phyloP scores from a whole-genome alignment of 257 asterid genomes.

The Eustoma russellianum region DNA sequence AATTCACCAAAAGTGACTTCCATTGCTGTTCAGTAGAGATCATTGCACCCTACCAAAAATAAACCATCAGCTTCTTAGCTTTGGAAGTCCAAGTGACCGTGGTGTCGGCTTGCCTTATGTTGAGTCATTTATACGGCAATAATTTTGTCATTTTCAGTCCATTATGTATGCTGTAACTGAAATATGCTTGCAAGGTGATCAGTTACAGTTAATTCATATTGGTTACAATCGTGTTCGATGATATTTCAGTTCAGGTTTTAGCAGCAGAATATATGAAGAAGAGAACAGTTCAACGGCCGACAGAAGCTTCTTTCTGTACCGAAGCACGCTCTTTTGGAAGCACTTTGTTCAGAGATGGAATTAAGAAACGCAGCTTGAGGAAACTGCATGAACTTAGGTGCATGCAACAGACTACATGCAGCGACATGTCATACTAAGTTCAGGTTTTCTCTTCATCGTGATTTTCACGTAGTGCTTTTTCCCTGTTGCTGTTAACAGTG shows the following conservation, averaged over 20 bases:
- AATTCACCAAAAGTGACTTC: no score
- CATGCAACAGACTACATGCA: conserved; percentile 15
- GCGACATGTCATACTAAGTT: conserved; percentile 9
- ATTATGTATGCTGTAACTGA: neutral
- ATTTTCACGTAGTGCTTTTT: neutral
- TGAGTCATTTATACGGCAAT: neutral
- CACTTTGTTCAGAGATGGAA: conserved; percentile 53
- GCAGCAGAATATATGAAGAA: conserved; percentile 52
- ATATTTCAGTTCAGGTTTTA: conserved; percentile 62
- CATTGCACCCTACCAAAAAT: no score
- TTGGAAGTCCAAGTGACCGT: no score
- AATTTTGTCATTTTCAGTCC: neutral
- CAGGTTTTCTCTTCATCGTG: conserved; percentile 10
- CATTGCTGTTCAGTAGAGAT: no score
- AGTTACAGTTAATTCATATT: conserved; percentile 2
- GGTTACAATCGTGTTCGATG: conserved; percentile 13
- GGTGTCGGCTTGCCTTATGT: no score
- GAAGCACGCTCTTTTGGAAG: conserved; percentile 45
- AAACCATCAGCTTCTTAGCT: no score
- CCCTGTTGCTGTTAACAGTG: conserved; percentile 1
- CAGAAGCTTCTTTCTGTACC: conserved; percentile 13
- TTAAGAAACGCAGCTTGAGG: conserved; percentile 38
- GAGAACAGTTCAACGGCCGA: conserved; percentile 24
- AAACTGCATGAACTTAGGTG: conserved; percentile 38
- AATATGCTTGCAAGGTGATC: neutral